A percentile compares a stretch with the other conserved stretches of the same genome.
Evolutionary conservation across 345 rosid genomes (phyloP).

Genomic region (Gossypium thurberi): DNA sequence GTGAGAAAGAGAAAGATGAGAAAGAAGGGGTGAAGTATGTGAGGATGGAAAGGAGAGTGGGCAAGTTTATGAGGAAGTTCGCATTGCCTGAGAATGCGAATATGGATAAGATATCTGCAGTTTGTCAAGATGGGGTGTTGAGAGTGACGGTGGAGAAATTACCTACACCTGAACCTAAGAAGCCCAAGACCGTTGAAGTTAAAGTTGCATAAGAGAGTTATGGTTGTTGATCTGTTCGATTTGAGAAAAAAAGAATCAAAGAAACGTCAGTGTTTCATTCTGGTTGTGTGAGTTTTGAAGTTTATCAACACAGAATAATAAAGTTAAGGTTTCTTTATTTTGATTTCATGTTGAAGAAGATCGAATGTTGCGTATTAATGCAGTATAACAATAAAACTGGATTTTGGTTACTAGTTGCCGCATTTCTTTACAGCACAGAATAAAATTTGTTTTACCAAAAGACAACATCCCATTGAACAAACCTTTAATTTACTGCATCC

Average conservation of each 20-base stretch:
- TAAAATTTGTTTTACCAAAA: too few species aligned
- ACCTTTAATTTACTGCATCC: too few species aligned
- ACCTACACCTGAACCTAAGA: conserved; percentile 86
- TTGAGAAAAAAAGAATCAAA: background rate
- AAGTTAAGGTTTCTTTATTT: background rate
- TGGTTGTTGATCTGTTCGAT: background rate
- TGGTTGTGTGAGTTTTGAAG: background rate
- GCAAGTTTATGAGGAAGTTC: conserved; percentile 75
- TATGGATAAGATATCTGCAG: conserved; percentile 49
- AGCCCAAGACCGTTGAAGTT: conserved; percentile 60
- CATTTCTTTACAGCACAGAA: too few species aligned
- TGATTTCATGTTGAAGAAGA: background rate
- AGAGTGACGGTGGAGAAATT: conserved; percentile 62
- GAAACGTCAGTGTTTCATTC: background rate
- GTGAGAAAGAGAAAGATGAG: conserved; percentile 38
- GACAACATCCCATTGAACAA: too few species aligned
- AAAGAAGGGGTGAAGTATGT: conserved; percentile 60
- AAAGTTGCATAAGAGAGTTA: conserved; percentile 42
- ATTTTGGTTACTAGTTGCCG: too few species aligned
- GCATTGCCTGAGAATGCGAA: conserved; percentile 65
- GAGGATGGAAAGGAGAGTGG: conserved; percentile 76
- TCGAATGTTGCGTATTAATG: too few species aligned
- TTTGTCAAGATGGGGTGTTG: conserved; percentile 68
- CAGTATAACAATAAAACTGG: too few species aligned
- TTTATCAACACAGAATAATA: background rate